Percentiles rank a stretch among this genome's conserved stretches.
phyloP scores from a whole-genome alignment of 495 filamentous ascomycete species.

The Aspergillus indologenus region DNA sequence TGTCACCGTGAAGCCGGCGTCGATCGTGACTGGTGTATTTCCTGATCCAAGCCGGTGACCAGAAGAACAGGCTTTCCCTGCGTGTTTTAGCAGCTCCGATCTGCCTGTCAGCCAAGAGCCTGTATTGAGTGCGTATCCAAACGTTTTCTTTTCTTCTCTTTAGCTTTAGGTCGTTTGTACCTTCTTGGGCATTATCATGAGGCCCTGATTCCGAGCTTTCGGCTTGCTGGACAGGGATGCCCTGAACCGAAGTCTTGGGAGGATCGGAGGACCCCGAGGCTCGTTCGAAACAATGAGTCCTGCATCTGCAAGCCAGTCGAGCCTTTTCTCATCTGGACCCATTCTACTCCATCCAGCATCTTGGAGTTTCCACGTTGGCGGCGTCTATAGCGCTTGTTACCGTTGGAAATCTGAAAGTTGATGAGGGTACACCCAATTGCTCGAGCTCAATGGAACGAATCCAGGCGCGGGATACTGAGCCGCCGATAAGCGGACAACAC shows the following conservation, averaged over 20 bases:
- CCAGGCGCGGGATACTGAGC: slow-evolving; percentile 6
- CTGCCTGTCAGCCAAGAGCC: slow-evolving; percentile 19
- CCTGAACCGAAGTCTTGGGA: background rate
- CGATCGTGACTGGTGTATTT: slow-evolving; percentile 20
- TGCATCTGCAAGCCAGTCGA: slow-evolving; percentile 9
- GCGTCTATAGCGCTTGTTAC: slow-evolving; percentile 43
- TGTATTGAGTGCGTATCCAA: slow-evolving; percentile 11
- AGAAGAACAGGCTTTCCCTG: slow-evolving; percentile 11
- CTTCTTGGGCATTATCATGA: background rate
- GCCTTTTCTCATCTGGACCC: slow-evolving; percentile 11
- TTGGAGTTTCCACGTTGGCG: slow-evolving; percentile 19
- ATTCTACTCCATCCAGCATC: slow-evolving; percentile 11
- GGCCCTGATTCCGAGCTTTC: background rate
- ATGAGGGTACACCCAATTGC: slow-evolving; percentile 3
- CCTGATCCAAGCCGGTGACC: slow-evolving; percentile 14
- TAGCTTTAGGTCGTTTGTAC: background rate
- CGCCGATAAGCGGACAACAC: slow-evolving; percentile 14
- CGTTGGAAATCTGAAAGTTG: slow-evolving; percentile 17
- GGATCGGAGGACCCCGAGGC: background rate
- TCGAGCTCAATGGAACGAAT: slow-evolving; percentile 2
- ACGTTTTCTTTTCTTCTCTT: slow-evolving; percentile 9
- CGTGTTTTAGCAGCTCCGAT: slow-evolving; percentile 17
- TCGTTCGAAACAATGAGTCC: background rate
- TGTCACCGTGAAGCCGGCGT: slow-evolving; percentile 19
- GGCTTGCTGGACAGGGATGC: background rate